Evolutionary conservation across 2,329 filamentous ascomycete species (phyloP), one percentile per base, ranked within the genome.

Genomic region (Ceratocystis smalleyi): DNA sequence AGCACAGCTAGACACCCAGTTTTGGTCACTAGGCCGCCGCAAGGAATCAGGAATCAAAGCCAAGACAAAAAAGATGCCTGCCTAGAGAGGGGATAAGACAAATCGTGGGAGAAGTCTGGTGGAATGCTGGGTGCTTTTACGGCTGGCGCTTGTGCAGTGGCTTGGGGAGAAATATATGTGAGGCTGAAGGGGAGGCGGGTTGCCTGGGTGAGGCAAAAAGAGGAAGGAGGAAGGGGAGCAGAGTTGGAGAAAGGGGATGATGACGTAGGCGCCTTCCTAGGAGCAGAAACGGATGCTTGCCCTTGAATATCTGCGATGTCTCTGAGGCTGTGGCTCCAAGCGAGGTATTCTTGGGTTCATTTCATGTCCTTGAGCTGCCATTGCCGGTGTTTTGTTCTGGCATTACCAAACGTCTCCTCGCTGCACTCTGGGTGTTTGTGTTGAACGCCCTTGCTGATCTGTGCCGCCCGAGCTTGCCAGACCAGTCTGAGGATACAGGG

Each of bases 171-270:
- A 27, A 54, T 24, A 27, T 24, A n/a, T 15, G 19, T 30, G 12
- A 54, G 49, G 12, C 17, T 30, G 17, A 57, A 32, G 19, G 17
- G 17, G 12, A 35, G 51, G 22, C 27, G 51, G 51, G 22, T 15
- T 40, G 24, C 30, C 43, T 43, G 24, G 43, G 22, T 35, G 24
- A 32, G 54, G 17, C 32, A 30, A 17, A 35, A 10, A 8, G 32
- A 43, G 24, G 43, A 40, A 40, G 32, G n/a, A 43, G 51, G 15
- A 24, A n/a, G 24, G 22, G 51, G 27, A 24, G 8, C 1, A 17
- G 24, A 32, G 54, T 57, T 57, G 54, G 27, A n/a, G 54, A 57
- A 57, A 57, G 54, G 54, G 27, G 54, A 57, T 8, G 54, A 57
- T 57, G 54, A 57, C 54, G 54, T 57, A 57, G 15, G 30, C n/a